These are phyloP conservation scores for Trichoderma erinaceum DNA, from an alignment of 495 filamentous ascomycete species.

Conservation along the genomic window DNA sequence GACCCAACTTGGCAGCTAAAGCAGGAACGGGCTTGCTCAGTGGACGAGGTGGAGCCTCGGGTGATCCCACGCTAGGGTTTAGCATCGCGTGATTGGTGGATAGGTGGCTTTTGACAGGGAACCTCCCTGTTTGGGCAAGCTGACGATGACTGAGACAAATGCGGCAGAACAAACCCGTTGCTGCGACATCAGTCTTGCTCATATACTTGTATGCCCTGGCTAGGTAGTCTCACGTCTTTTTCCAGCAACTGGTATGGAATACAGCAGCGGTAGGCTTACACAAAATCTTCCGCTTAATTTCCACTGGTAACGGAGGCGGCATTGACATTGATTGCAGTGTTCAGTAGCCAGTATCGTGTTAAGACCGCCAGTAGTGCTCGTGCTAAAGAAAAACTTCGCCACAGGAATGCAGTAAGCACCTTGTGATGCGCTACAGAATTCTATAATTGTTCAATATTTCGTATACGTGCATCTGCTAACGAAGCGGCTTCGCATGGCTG, in stretches of 20 bases:
- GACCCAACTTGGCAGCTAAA: constrained; percentile 12
- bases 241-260: too few species aligned
- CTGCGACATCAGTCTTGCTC: too few species aligned
- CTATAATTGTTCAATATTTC: neutral
- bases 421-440: neutral
- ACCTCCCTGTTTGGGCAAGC: neutral
- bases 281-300: too few species aligned
- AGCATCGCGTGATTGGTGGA: neutral
- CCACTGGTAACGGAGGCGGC: too few species aligned
- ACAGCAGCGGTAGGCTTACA: too few species aligned
- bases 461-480: neutral
- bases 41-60: constrained; percentile 7
- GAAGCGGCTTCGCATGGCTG: neutral
- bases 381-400: neutral
- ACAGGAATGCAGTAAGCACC: neutral
- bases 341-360: too few species aligned
- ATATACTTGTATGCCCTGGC: too few species aligned
- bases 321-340: too few species aligned
- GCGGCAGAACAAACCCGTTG: too few species aligned
- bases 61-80: neutral
- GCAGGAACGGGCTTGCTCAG: constrained; percentile 11
- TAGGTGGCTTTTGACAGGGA: neutral
- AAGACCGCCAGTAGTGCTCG: too few species aligned
- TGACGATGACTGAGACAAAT: too few species aligned
- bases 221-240: too few species aligned